Base-by-base conservation (phyloP, 306 rosid species). In the Trifolium pratense region DNA sequence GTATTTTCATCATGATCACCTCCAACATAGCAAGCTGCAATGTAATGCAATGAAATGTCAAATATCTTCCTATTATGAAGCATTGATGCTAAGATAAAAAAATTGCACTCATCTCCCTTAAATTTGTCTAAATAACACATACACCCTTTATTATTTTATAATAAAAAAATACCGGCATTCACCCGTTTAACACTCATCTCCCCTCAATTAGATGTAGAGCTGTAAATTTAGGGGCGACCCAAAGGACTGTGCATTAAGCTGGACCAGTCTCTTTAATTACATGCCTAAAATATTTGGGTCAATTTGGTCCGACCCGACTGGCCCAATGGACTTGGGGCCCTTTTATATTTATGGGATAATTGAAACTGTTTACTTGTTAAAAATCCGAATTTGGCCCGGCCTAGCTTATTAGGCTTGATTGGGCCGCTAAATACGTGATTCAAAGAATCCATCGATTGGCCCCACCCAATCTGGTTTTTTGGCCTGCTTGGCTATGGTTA, bases 21-120 rank as follows among this genome's bases (percentile, higher is more conserved):
- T 39, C 52, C 32, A 42, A 46, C 34, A 53, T 21, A 71, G 59
- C 78, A 68, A 52, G 56, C 83, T 84, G 81, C 81, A 78, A 7
- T 36, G 2, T 34, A 34, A 34, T 72, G 66, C 26, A 61, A 17
- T 42, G 3, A 68, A 26, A 68, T 66, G 62, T 52, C 13, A 58
- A 66, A 40, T 66, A 21, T 6, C 32, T 77, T 51, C 40, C 16
- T 21, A 2, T 60, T 12, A 20, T 66, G 17, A 34, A 60, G 43
- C 66, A 55, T 0, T 14, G 23, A 20, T 25, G 74, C 16, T 2
- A 26, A 3, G 48, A 26, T 26, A 26, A 40, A 40, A 40, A 10
- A 10, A 10, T 40, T 40, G 46, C 13, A 40, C 4, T 40, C 5
- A 40, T 40, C 46, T 42, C n/a, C 15, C 5, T 42, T 42, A 42